phyloP scores from a whole-genome alignment of 176 grass and related monocot species.

The Triticum timopheevii region DNA sequence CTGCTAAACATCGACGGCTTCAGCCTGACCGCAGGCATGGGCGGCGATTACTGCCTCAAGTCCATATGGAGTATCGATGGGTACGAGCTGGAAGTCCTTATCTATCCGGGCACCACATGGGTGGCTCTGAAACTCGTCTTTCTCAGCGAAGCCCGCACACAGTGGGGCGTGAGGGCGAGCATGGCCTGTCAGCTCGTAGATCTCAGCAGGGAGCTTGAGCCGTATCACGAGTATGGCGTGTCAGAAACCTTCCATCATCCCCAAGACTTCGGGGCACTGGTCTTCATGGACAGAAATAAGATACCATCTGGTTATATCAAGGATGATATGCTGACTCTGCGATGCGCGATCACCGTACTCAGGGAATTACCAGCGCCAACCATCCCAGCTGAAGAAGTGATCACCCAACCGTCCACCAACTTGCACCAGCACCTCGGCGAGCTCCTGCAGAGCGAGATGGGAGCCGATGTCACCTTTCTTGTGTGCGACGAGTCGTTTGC shows the following conservation, averaged over 20 bases:
- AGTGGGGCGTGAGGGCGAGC: neutral
- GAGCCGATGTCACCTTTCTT: neutral
- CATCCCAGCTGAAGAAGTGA: neutral
- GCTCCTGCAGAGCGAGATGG: neutral
- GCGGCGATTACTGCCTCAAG: too few relatives aligned
- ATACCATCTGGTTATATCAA: neutral
- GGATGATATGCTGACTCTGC: neutral
- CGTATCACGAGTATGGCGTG: neutral
- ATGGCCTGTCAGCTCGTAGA: neutral
- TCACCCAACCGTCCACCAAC: neutral
- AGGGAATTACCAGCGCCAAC: neutral
- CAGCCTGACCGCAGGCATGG: neutral
- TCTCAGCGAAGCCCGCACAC: neutral
- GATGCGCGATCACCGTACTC: neutral
- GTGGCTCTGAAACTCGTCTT: neutral
- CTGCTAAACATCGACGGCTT: neutral
- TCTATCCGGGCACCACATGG: neutral
- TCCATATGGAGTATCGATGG: neutral
- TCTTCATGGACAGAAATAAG: neutral
- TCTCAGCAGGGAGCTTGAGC: neutral
- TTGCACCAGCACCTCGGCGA: neutral
- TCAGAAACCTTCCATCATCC: fast-evolving
- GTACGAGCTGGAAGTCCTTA: neutral
- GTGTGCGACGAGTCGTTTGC: neutral
- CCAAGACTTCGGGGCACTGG: neutral